phyloP scores from a whole-genome alignment of 352 stramenopile species.

The Pythium oligandrum region DNA sequence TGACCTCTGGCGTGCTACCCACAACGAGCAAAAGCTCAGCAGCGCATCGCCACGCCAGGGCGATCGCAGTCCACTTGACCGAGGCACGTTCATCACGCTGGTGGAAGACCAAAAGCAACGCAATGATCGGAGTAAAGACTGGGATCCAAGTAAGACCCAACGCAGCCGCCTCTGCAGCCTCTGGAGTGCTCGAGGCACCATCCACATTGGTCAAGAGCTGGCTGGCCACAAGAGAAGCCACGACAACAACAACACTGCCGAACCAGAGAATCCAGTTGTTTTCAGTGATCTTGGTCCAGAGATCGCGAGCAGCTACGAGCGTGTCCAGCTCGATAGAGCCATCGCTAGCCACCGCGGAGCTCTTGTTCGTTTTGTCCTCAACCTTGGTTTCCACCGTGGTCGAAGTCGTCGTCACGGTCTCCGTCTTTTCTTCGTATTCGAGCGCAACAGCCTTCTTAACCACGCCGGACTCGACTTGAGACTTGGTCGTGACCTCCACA shows the following conservation, averaged over 20 bases:
- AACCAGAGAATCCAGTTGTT: slow-evolving; percentile 60
- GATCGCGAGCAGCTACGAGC: slow-evolving; percentile 10
- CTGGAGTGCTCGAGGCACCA: slow-evolving; percentile 6
- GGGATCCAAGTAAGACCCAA: slow-evolving; percentile 40
- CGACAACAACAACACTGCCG: slow-evolving; percentile 61
- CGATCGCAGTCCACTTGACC: slow-evolving; percentile 79
- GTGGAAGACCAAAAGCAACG: slow-evolving; percentile 70
- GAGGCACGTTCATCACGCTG: slow-evolving; percentile 64
- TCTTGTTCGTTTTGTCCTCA: background rate
- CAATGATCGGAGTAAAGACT: slow-evolving; percentile 57
- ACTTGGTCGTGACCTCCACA: background rate
- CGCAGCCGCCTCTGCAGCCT: background rate
- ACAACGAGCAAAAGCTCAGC: slow-evolving; percentile 68
- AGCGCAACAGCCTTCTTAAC: slow-evolving; percentile 23
- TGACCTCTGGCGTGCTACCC: slow-evolving; percentile 10
- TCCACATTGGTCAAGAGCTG: slow-evolving; percentile 34
- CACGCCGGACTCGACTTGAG: background rate
- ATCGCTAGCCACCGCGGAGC: background rate
- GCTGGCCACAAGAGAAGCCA: slow-evolving; percentile 57
- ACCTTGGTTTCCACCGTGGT: background rate
- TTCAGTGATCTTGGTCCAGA: slow-evolving; percentile 51
- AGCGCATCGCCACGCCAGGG: slow-evolving; percentile 67
- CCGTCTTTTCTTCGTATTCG: slow-evolving; percentile 40
- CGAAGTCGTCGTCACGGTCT: slow-evolving; percentile 6
- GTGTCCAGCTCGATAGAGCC: too few relatives aligned